A percentile compares a stretch with the other conserved stretches of the same genome.
Evolutionary conservation across 2,329 filamentous ascomycete species (phyloP).

Genomic region (Trichoderma sp.): DNA sequence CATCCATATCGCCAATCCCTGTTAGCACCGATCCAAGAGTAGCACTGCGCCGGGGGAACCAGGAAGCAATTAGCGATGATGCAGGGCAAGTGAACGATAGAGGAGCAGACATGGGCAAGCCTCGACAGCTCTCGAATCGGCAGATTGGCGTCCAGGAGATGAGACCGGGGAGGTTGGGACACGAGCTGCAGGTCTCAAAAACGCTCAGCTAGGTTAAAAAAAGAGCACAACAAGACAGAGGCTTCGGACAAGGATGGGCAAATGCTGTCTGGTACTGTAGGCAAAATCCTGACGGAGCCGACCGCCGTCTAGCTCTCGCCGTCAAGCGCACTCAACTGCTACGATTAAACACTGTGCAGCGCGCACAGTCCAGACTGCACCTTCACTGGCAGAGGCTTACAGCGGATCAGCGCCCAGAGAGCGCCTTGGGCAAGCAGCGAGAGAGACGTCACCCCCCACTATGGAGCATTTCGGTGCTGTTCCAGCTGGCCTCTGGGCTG

Average conservation of each 20-base stretch:
- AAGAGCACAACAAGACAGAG: too few relatives aligned
- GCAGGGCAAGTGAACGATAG: not conserved
- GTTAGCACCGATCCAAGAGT: not conserved
- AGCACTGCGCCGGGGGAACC: not conserved
- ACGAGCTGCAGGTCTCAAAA: not conserved
- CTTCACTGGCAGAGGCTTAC: not conserved
- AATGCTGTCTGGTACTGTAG: too few relatives aligned
- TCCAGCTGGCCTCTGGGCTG: not conserved
- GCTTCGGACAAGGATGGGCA: not conserved
- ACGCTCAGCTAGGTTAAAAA: not conserved
- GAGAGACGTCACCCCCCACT: not conserved
- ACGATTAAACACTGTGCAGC: not conserved
- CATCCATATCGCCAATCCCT: not conserved
- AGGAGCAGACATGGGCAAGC: not conserved
- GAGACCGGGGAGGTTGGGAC: not conserved
- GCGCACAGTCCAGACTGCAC: not conserved
- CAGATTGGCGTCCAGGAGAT: not conserved
- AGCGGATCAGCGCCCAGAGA: conserved; percentile 16
- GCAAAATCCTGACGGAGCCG: not conserved
- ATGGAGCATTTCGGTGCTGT: not conserved
- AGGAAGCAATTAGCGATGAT: not conserved
- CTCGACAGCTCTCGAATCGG: not conserved
- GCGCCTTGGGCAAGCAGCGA: not conserved
- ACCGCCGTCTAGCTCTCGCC: not conserved
- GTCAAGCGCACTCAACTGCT: too few relatives aligned